Base-by-base conservation (phyloP, 2,329 filamentous ascomycete species). In the Epichloe brachyelytri region DNA sequence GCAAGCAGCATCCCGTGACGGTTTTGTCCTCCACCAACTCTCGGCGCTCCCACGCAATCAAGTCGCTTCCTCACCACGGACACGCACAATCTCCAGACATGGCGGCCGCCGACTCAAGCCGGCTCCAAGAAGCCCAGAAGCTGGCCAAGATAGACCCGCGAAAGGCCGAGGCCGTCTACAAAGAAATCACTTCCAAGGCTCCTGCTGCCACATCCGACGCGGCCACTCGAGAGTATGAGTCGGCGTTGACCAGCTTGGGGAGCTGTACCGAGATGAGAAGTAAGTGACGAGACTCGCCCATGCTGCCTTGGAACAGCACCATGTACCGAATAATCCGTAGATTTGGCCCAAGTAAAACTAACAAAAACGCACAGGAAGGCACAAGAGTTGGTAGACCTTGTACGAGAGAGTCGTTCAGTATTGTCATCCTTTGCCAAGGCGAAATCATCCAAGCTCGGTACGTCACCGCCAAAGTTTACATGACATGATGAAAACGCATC, bases 371-470 rank as follows among this genome's bases (percentile, higher is more conserved):
- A 40, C 49, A 89, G 85, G 71, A 87, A 86, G 67, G 76, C 84
- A 60, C 77, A 93, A 64, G 87, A 95, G 63, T 82, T 98, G 54
- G 88, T 94, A 56, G 83, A 89, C 62, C 79, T 98, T 58, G 85
- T 98, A 62, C 90, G 85, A 64, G 87, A 88, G 68, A 95, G 89
- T 69, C 82, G 91, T 64, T 86, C 86, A 58, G 86, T 93, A 43
- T 82, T 98, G 58, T 96, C 91, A 53, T 93, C 88, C 57, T 97
- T 98, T 69, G 93, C 93, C 58, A 96, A 97, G 77, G 93, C 94
- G 56, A 98, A 98, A 80, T 97, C 93, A 34, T 88, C 93, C 51
- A 98, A 98, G 73, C 77, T 98, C 56, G 88, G 93, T 97, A 82
- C 58, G 83, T 56, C 43, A 37, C 12, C 22, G 33, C 47, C 5